A percentile compares a stretch with the other conserved stretches of the same genome.
These are phyloP conservation scores for Claviceps sp. DNA, from an alignment of 2,329 filamentous ascomycete genomes.

Conservation along the genomic window DNA sequence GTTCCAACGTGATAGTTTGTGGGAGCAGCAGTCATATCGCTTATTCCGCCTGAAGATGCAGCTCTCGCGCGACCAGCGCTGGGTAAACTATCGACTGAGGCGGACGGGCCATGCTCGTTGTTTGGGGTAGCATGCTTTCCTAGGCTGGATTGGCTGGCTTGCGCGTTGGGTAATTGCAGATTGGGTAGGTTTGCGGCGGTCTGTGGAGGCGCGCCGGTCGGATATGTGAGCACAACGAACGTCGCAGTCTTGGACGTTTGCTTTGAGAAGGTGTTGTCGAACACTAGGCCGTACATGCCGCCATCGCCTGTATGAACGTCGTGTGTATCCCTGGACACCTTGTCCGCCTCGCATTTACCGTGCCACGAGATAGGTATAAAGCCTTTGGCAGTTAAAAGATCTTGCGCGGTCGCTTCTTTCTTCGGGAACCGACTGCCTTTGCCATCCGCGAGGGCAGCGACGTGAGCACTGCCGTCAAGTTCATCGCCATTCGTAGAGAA, in stretches of 20 bases:
- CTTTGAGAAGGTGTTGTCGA: conserved; percentile 98
- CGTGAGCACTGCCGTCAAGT: conserved; percentile 30
- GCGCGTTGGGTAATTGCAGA: conserved; percentile 28
- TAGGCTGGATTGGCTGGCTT: conserved; percentile 37
- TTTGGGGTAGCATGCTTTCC: conserved; percentile 33
- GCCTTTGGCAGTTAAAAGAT: conserved; percentile 52
- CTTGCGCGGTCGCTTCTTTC: conserved; percentile 48
- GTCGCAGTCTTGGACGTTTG: conserved; percentile 88
- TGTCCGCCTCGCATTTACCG: conserved; percentile 92
- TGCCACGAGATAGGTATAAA: conserved; percentile 68
- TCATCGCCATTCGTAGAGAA: conserved; percentile 29
- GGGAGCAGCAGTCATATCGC: conserved; percentile 29
- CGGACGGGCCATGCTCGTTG: conserved; percentile 30
- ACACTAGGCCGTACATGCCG: conserved; percentile 92
- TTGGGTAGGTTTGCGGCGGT: conserved; percentile 57
- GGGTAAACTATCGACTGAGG: conserved; percentile 48
- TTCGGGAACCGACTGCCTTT: conserved; percentile 36
- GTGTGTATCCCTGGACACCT: conserved; percentile 81
- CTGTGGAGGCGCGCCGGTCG: conserved; percentile 66
- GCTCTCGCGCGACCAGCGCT: conserved; percentile 30
- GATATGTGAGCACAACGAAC: conserved; percentile 88
- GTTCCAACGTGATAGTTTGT: conserved; percentile 67
- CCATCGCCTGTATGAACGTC: conserved; percentile 62
- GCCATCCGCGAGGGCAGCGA: conserved; percentile 27
- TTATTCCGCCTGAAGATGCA: conserved; percentile 38